Conservation (phyloP, 2,329 filamentous ascomycete species). For the Cladosporium sp. region DNA sequence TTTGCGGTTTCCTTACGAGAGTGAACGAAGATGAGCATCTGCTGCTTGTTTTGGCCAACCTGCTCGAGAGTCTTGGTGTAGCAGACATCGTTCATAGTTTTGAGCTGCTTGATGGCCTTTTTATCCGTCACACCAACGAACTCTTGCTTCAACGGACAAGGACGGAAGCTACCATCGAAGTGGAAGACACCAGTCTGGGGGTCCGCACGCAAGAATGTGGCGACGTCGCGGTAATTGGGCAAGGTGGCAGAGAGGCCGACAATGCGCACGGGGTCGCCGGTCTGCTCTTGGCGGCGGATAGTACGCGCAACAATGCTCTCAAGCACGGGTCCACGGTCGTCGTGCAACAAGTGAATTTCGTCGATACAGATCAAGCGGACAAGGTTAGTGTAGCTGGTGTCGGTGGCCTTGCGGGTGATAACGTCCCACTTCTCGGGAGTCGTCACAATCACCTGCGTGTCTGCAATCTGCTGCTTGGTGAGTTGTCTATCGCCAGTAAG, state of each 20-base stretch:
- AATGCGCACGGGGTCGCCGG: constrained; percentile 84
- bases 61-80: constrained; percentile 97
- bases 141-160: constrained; percentile 91
- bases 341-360: constrained; percentile 95
- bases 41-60: constrained; percentile 85
- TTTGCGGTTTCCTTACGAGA: constrained; percentile 98
- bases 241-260: constrained; percentile 91
- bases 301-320: constrained; percentile 96
- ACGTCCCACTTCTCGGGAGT: constrained; percentile 99
- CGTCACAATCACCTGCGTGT: constrained; percentile 96
- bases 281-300: constrained; percentile 88
- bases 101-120: constrained; percentile 97
- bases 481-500: constrained; percentile 95
- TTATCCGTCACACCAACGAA: constrained; percentile 97
- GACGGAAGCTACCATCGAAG: constrained; percentile 89
- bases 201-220: constrained; percentile 89
- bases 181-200: constrained; percentile 83
- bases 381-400: constrained; percentile 95
- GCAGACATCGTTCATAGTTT: constrained; percentile 98
- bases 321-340: constrained; percentile 91
- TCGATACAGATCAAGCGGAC: constrained; percentile 95
- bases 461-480: constrained; percentile 96
- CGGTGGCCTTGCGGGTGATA: constrained; percentile 94
- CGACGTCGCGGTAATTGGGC: constrained; percentile 94
- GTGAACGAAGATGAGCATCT: constrained; percentile 99